These are phyloP conservation scores for Rhypophila decipiens DNA, from an alignment of 495 filamentous ascomycete genomes.

Conservation along the genomic window DNA sequence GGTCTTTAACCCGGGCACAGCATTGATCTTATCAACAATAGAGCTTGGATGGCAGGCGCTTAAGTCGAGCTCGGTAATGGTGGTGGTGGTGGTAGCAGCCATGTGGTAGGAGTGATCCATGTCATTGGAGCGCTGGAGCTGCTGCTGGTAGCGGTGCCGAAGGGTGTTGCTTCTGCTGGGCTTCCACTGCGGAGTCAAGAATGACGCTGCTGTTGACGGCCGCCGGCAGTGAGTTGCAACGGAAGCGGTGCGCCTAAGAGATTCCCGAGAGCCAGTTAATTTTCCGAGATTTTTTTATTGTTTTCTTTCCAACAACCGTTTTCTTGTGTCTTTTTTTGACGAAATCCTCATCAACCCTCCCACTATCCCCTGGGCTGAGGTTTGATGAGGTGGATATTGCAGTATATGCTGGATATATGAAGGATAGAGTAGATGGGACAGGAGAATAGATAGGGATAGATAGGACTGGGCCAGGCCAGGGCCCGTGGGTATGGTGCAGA, in stretches of 20 bases:
- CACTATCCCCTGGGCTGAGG: constrained; percentile 14
- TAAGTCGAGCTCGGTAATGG: constrained; percentile 40
- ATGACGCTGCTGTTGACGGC: constrained; percentile 4
- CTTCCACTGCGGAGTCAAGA: constrained; percentile 3
- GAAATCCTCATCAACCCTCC: constrained; percentile 5
- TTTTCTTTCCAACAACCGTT: neutral
- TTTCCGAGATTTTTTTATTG: too few relatives aligned
- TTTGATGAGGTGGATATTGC: constrained; percentile 16
- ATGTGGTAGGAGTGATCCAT: constrained; percentile 28
- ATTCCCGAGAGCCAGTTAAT: constrained; percentile 2
- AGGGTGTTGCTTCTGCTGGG: neutral
- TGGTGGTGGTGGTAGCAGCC: constrained; percentile 10
- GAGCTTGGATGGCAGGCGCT: constrained; percentile 34
- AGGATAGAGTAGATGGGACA: too few relatives aligned
- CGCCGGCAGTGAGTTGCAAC: constrained; percentile 17
- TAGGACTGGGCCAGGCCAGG: constrained; percentile 1
- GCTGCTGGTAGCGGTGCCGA: neutral
- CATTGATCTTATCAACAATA: constrained; percentile 41
- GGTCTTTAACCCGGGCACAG: constrained; percentile 43
- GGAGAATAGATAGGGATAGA: neutral
- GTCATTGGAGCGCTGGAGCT: constrained; percentile 18
- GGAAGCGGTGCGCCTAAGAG: constrained; percentile 7
- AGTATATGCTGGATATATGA: constrained; percentile 10
- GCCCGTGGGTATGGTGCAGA: neutral
- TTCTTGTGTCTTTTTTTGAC: neutral